Base-by-base conservation (phyloP, 2,329 filamentous ascomycete species). In the Neofusicoccum umdonicola region DNA sequence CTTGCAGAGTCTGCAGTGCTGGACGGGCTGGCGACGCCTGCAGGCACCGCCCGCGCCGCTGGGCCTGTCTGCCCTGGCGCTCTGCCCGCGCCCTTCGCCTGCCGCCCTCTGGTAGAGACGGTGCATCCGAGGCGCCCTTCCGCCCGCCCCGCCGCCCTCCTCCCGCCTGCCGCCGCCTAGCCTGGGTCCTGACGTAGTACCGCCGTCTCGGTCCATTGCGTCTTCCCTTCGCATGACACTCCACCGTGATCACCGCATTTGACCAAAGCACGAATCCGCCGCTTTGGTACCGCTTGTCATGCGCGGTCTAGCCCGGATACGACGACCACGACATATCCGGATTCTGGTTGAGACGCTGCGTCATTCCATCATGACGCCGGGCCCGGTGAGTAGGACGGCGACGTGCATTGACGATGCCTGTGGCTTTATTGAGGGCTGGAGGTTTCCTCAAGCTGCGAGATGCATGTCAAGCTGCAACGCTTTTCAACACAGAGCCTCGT, bases 31-130 rank as follows among this genome's bases (percentile, higher is more conserved):
- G 27, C 15, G 27, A 45, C 54, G 15, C 1, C 56, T 60, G 56
- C 56, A 60, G 56, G 56, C 56, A 60, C 56, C 56, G 56, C 56
- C 56, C 56, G 56, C 31, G 22, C 7, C n/a, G 9, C 4, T 48
- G 56, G 56, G 56, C 56, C 56, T 52, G 56, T 8, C 31, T 60
- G n/a, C 27, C 27, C 41, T 45, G 27, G n/a, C 42, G 27, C 41
- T 13, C 15, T 39, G 50, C 50, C 50, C 34, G 50, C 50, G 7
- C 7, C 41, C 15, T 15, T 13, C 41, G 27, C n/a, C 27, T 22
- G 39, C 56, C 56, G 56, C 27, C 15, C 27, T n/a, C 15, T 19
- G n/a, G 54, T 22, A 42, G 35, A 42, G 22, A 34, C 56, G 22
- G 48, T 47, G 31, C 56, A 37, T 35, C 31, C 56, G 44, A 44